Evolutionary conservation across 257 asterid genomes (phyloP).

Genomic region (Petunia axillaris): DNA sequence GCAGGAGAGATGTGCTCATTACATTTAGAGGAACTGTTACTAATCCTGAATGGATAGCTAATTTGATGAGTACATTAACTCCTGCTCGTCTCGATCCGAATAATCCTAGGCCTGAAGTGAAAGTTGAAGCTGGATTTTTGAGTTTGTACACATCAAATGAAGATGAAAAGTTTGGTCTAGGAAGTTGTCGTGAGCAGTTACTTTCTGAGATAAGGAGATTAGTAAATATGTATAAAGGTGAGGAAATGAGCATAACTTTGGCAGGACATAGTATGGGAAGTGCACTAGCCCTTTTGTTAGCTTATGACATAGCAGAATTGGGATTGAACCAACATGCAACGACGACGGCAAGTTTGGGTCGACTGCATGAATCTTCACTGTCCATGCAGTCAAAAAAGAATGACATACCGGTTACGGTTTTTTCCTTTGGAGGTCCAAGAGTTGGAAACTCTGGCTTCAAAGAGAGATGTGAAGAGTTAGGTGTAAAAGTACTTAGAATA

Average conservation of each 20-base stretch:
- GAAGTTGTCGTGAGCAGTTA: constrained; percentile 69
- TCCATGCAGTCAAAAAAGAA: not conserved
- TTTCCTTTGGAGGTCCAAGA: constrained; percentile 71
- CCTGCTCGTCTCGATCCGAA: constrained; percentile 61
- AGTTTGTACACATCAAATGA: constrained; percentile 58
- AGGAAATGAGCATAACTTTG: constrained; percentile 58
- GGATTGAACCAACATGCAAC: constrained; percentile 40
- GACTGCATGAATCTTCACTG: not conserved
- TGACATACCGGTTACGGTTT: constrained; percentile 28
- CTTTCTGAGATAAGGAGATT: constrained; percentile 64
- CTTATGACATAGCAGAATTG: constrained; percentile 63
- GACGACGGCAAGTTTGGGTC: not conserved
- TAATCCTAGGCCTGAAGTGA: constrained; percentile 44
- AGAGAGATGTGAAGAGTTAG: constrained; percentile 65
- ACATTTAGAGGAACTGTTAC: constrained; percentile 67
- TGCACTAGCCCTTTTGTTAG: constrained; percentile 55
- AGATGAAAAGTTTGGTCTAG: constrained; percentile 32
- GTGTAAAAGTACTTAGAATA: constrained; percentile 59
- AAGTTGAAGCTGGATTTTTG: constrained; percentile 63
- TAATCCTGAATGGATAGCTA: constrained; percentile 59
- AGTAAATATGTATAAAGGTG: constrained; percentile 36
- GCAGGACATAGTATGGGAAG: constrained; percentile 86
- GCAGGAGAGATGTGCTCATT: constrained; percentile 60
- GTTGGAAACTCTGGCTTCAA: constrained; percentile 71
- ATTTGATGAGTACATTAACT: constrained; percentile 57